Base-by-base conservation (phyloP, 2,329 filamentous ascomycete genomes). In the Phaeosphaeria sp. region DNA sequence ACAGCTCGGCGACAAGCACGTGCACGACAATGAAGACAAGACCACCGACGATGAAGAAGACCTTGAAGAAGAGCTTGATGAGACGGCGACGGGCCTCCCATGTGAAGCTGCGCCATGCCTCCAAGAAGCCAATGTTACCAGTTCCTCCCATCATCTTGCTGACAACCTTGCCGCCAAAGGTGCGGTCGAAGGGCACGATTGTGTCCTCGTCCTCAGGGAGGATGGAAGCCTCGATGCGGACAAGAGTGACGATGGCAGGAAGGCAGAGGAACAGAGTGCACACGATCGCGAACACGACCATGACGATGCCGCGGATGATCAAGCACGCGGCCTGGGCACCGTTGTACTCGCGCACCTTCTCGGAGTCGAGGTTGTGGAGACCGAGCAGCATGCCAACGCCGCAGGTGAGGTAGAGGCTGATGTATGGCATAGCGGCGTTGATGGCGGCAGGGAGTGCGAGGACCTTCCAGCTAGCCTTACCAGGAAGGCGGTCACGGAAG, bases 161-260 rank as follows among this genome's bases (percentile, higher is more conserved):
- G 63, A 89, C 86, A 25, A 94, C 86, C 73, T 88, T 90, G 67
- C 91, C 91, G 62, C 85, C 87, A 71, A 96, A 96, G 27, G 89
- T 89, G 64, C 93, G 91, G 82, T 98, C 94, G 70, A 98, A 97
- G 30, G 92, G 89, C 36, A 98, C 89, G 63, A 97, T 91, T 24
- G 91, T 88, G 79, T 96, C 90, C 65, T 93, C 86, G 18, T 91
- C 88, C 57, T 92, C 89, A 0, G 92, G 87, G 2, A 98, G 87
- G 67, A 97, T 87, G 49, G 91, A 94, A 6, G 93, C 93, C 75
- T 96, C 92, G 36, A 97, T 88, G 61, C 94, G 92, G 64, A 90
- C 84, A 57, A 96, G 86, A 21, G 91, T 86, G 30, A 94, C 90
- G 57, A 86, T 84, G 40, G 91, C 86, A 18, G 94, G 93, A 55